Base-by-base conservation (phyloP, 352 stramenopile genomes). In the Globisporangium alternatum region DNA sequence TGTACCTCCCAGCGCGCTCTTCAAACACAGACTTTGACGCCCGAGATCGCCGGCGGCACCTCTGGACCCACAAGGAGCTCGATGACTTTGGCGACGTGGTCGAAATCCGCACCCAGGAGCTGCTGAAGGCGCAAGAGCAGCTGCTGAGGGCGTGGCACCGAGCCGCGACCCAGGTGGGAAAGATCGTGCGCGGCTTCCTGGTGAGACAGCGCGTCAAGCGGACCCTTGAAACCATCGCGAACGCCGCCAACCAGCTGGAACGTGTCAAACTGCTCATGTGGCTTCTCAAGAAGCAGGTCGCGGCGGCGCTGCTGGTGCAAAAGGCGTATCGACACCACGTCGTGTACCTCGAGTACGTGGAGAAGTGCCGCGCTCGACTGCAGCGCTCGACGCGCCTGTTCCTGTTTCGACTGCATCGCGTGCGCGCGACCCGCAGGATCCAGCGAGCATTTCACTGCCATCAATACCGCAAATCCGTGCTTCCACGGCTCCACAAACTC, bases 11-110 rank as follows among this genome's bases (percentile, higher is more conserved):
- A 13, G 68, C 76, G 59, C 69, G 80, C 28, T 65, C 62, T 52
- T 51, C 78, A 10, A 71, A 78, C 28, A 55, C 48, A 19, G 75
- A 88, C 45, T 80, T 80, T 64, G 77, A 86, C 48, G 54, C 47
- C 1, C 68, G 64, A 10, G 69, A 85, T 33, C 58, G 37, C n/a
- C 48, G 47, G 2, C 76, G 72, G 7, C 72, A 69, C n/a, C 67
- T 88, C 15, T 90, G 78, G 80, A 80, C 76, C 0, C 60, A 67
- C 19, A 56, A 72, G 19, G 67, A 91, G 55, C 76, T 90, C 13
- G 35, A 71, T 25, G 19, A 3, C 15, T 90, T 89, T 45, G 70
- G 69, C 35, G 60, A 74, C 6, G 57, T 67, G 2, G 74, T 90
- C 7, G 71, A 80, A 31, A 39, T 65, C 19, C 76, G 78, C 3